Percentiles rank a stretch among this genome's conserved stretches.
phyloP scores from a whole-genome alignment of 306 rosid genomes.

The Prunus mume region DNA sequence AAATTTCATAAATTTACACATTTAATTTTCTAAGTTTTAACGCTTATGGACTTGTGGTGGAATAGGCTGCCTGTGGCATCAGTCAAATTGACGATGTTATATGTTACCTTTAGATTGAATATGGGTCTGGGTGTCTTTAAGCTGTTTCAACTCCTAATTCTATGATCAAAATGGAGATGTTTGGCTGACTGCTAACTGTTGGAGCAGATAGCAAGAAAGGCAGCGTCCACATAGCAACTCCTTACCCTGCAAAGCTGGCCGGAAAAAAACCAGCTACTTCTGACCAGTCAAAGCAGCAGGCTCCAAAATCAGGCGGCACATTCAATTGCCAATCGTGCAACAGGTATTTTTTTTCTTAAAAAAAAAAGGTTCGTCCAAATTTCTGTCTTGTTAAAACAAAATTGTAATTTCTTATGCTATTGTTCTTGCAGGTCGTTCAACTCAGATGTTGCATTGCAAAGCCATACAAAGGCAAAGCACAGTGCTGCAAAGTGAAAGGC shows the following conservation, averaged over 20 bases:
- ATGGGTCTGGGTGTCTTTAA: not conserved
- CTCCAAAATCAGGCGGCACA: slow-evolving; percentile 40
- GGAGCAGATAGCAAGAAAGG: slow-evolving; percentile 41
- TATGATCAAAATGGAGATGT: not conserved
- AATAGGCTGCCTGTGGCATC: not conserved
- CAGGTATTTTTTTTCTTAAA: slow-evolving; percentile 26
- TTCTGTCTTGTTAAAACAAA: not conserved
- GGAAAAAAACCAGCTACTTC: slow-evolving; percentile 32
- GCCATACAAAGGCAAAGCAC: slow-evolving; percentile 70
- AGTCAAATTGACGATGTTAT: not conserved
- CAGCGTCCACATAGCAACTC: slow-evolving; percentile 53
- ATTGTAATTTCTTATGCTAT: not conserved
- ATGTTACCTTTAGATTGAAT: not conserved
- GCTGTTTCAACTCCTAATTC: not conserved
- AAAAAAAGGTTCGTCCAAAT: not conserved
- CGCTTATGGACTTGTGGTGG: not conserved
- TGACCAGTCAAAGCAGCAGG: slow-evolving; percentile 39
- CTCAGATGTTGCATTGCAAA: slow-evolving; percentile 56
- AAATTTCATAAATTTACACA: not conserved
- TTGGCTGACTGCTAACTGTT: not conserved
- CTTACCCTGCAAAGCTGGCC: slow-evolving; percentile 62
- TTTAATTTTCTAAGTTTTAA: not conserved
- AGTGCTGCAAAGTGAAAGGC: slow-evolving; percentile 38
- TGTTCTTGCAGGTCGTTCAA: slow-evolving; percentile 49
- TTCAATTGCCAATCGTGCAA: slow-evolving; percentile 59